Conservation (phyloP, 148 eudicot species). For the Camellia japonica region DNA sequence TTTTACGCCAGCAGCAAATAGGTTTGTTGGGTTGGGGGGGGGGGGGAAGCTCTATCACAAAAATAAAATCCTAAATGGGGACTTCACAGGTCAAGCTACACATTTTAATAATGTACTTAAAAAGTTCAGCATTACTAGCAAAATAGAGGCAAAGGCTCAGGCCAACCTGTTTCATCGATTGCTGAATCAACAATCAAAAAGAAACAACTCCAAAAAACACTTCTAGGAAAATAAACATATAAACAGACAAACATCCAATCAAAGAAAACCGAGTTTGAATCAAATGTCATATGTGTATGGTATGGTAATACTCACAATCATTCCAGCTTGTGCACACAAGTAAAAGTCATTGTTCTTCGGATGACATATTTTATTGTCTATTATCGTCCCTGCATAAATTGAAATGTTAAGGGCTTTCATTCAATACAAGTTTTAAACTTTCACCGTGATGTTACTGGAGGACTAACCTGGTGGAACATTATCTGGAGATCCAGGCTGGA, state of each 20-base stretch:
- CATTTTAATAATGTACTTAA: not conserved
- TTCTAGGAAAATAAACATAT: not conserved
- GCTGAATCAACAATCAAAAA: not conserved
- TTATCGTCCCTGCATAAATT: slow-evolving; percentile 63
- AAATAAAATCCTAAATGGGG: too few relatives aligned
- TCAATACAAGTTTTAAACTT: not conserved
- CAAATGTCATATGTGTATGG: too few relatives aligned
- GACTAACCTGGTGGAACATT: slow-evolving; percentile 85
- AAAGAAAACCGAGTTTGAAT: not conserved
- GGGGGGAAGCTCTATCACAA: too few relatives aligned
- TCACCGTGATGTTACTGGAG: not conserved
- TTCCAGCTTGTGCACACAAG: slow-evolving; percentile 92
- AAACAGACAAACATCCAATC: not conserved
- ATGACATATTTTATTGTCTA: slow-evolving; percentile 88
- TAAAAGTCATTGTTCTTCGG: slow-evolving; percentile 85
- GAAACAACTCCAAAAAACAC: too few relatives aligned
- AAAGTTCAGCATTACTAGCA: not conserved
- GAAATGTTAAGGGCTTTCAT: not conserved
- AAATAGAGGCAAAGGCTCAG: not conserved
- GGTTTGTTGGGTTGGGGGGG: too few relatives aligned
- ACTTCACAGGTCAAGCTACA: not conserved
- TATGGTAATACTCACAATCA: slow-evolving; percentile 61
- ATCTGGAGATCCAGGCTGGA: slow-evolving; percentile 69
- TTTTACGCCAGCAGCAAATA: too few relatives aligned
- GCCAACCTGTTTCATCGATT: not conserved